Evolutionary conservation across 2,329 filamentous ascomycete species (phyloP).

Genomic region (Ceratocystis harringtonii): DNA sequence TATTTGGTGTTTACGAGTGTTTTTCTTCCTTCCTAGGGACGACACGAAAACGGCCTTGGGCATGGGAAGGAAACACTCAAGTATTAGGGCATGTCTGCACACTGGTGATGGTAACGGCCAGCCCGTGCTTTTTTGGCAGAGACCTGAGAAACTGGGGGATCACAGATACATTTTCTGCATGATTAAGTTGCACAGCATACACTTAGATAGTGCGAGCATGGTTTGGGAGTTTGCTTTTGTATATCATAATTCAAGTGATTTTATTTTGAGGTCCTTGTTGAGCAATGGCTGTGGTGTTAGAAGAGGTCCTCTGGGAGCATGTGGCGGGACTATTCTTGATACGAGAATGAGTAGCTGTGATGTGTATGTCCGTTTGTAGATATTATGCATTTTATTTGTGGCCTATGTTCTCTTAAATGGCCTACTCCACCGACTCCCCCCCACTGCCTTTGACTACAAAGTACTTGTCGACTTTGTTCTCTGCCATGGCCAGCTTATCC

Average conservation of each 20-base stretch:
- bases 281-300: background rate
- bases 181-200: background rate
- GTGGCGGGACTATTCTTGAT: no score
- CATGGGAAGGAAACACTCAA: background rate
- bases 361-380: no score
- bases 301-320: no score
- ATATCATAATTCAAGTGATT: background rate
- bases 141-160: background rate
- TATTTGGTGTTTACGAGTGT: background rate
- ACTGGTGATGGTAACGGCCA: background rate
- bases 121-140: background rate
- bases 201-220: background rate
- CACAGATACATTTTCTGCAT: constrained; percentile 8
- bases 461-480: constrained; percentile 52
- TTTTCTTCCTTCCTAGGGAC: background rate
- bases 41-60: background rate
- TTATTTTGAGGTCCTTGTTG: background rate
- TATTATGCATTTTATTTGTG: background rate
- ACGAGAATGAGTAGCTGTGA: no score
- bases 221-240: constrained; percentile 3
- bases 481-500: constrained; percentile 53
- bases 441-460: constrained; percentile 59
- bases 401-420: background rate
- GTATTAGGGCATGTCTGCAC: background rate
- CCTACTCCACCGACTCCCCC: constrained; percentile 24